Conservation (phyloP, 1,139 yeast genomes). For the Zygosaccharomyces pseudobailii region DNA sequence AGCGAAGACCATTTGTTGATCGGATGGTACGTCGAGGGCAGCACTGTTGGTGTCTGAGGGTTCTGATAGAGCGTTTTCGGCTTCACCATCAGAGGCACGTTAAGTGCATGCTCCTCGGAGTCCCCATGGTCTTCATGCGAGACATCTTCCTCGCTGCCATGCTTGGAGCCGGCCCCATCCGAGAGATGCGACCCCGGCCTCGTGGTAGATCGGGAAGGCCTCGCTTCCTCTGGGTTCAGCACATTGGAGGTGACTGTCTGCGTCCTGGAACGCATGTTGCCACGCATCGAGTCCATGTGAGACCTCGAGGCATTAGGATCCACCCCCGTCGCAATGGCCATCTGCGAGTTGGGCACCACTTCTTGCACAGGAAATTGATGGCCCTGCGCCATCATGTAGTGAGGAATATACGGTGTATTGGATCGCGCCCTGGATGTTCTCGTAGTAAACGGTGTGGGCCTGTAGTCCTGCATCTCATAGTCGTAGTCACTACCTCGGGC, state of each 20-base stretch:
- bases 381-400: slow-evolving; percentile 17
- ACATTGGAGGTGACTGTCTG: slow-evolving; percentile 23
- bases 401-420: slow-evolving; percentile 27
- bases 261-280: not conserved
- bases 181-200: not conserved
- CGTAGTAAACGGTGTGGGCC: slow-evolving; percentile 11
- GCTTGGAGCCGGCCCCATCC: not conserved
- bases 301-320: slow-evolving; percentile 1
- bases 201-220: slow-evolving; percentile 12
- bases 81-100: slow-evolving; percentile 32
- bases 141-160: not conserved
- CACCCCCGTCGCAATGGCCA: slow-evolving; percentile 16
- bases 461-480: slow-evolving; percentile 25
- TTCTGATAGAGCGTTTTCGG: slow-evolving; percentile 35
- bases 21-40: slow-evolving; percentile 36
- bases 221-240: slow-evolving; percentile 7
- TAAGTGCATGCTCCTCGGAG: not conserved
- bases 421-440: slow-evolving; percentile 17
- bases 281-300: not conserved
- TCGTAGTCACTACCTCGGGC: slow-evolving; percentile 23
- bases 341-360: slow-evolving; percentile 31
- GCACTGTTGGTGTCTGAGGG: slow-evolving; percentile 36
- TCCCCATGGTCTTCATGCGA: slow-evolving; percentile 2
- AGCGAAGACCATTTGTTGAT: slow-evolving; percentile 34
- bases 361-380: slow-evolving; percentile 28